These are phyloP conservation scores for Lipomyces oligophaga DNA, from an alignment of 805 yeast species.

Conservation along the genomic window DNA sequence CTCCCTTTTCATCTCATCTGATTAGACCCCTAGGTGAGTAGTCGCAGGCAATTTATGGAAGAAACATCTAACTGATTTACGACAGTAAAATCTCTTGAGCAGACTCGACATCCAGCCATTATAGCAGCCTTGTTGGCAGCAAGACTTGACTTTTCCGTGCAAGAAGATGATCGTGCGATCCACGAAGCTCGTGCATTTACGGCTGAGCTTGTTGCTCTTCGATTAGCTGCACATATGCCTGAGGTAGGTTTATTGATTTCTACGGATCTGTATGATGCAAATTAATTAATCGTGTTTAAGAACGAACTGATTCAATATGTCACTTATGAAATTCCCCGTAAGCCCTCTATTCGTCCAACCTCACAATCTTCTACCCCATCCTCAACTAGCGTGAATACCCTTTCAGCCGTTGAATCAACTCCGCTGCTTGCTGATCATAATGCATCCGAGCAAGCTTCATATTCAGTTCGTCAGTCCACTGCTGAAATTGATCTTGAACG, in stretches of 20 bases:
- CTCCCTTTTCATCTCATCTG: conserved; percentile 30
- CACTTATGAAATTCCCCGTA: conserved; percentile 24
- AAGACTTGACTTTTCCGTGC: conserved; percentile 31
- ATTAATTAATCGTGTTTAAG: background rate
- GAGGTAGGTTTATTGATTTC: conserved; percentile 20
- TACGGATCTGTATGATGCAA: background rate
- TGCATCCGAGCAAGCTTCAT: background rate
- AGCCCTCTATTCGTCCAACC: background rate
- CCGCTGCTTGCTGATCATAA: conserved; percentile 5
- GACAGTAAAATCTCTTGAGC: conserved; percentile 26
- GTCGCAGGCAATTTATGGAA: background rate
- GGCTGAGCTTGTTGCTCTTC: conserved; percentile 34
- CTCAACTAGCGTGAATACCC: conserved; percentile 6
- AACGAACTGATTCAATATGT: conserved; percentile 20
- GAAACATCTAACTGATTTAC: background rate
- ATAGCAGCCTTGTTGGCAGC: conserved; percentile 35
- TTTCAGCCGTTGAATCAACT: conserved; percentile 7
- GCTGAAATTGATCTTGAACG: conserved; percentile 21
- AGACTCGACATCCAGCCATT: conserved; percentile 33
- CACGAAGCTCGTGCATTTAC: conserved; percentile 35
- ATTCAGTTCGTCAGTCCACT: conserved; percentile 1
- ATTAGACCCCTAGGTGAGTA: conserved; percentile 32
- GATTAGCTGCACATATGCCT: conserved; percentile 32
- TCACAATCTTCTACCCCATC: conserved; percentile 5
- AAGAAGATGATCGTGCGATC: conserved; percentile 32